phyloP scores from a whole-genome alignment of 208 protist genomes.

The Acanthamoeba sp. region DNA sequence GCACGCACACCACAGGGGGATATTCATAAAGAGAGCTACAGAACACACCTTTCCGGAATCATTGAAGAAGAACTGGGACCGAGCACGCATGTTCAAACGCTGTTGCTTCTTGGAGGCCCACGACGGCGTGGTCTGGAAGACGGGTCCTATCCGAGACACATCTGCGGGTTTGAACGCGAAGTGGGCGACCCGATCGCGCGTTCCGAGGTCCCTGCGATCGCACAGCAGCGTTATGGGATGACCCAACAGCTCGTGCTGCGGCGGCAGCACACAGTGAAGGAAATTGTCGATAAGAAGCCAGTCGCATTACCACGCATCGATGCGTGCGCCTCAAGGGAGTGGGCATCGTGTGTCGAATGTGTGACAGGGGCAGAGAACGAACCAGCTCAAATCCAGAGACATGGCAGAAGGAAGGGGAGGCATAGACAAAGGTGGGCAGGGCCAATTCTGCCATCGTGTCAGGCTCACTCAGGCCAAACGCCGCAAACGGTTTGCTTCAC shows the following conservation, averaged over 20 bases:
- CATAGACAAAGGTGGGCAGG: neutral
- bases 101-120: neutral
- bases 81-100: neutral
- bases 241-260: conserved; percentile 18
- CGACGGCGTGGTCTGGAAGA: neutral
- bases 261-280: neutral
- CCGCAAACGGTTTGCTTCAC: conserved; percentile 31
- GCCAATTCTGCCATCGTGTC: neutral
- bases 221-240: neutral
- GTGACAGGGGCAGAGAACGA: neutral
- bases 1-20: too few relatives aligned
- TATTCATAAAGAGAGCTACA: too few relatives aligned
- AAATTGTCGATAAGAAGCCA: neutral
- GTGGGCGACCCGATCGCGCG: neutral
- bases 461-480: neutral
- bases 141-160: neutral
- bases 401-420: neutral
- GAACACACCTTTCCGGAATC: neutral
- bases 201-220: neutral
- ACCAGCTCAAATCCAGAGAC: neutral
- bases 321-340: too few relatives aligned
- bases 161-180: neutral
- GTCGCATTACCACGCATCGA: too few relatives aligned
- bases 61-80: neutral
- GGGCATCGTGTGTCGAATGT: too few relatives aligned